phyloP scores from a whole-genome alignment of 108 stramenopile genomes.

The Cyclotella atomus region DNA sequence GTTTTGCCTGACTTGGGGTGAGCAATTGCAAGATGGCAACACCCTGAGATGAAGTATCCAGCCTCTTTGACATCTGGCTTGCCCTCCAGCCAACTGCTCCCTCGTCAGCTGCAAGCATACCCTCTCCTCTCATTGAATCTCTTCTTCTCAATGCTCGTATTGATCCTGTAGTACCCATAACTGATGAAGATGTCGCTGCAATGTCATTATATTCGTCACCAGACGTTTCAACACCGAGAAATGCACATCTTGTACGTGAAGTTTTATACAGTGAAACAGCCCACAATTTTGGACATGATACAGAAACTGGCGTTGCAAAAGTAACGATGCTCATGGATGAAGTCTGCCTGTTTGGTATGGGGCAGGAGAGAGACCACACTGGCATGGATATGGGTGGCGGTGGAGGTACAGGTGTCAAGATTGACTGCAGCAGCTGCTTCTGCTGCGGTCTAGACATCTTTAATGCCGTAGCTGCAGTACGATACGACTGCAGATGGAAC shows the following conservation, averaged over 20 bases:
- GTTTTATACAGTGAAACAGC: slow-evolving; percentile 60
- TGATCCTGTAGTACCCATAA: slow-evolving; percentile 15
- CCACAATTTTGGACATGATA: slow-evolving; percentile 60
- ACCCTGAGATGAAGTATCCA: neutral
- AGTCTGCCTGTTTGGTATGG: slow-evolving; percentile 9
- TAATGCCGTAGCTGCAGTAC: neutral
- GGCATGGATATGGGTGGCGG: slow-evolving; percentile 63
- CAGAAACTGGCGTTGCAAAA: slow-evolving; percentile 62
- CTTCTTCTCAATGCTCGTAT: slow-evolving; percentile 5
- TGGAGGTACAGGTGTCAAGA: slow-evolving; percentile 51
- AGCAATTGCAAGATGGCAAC: slow-evolving; percentile 65
- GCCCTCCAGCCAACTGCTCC: slow-evolving; percentile 25
- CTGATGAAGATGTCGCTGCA: slow-evolving; percentile 32
- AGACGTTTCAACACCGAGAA: slow-evolving; percentile 33
- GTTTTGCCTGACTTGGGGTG: slow-evolving; percentile 35
- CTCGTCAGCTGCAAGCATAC: slow-evolving; percentile 7
- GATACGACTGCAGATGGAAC: neutral
- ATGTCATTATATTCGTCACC: slow-evolving; percentile 46
- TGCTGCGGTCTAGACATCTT: neutral
- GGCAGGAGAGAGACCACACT: slow-evolving; percentile 58
- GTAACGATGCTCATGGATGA: slow-evolving; percentile 75
- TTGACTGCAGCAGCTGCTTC: slow-evolving; percentile 13
- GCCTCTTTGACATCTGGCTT: neutral
- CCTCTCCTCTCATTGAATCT: slow-evolving; percentile 24
- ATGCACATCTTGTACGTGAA: slow-evolving; percentile 55